These are phyloP conservation scores for Gonium pectorale DNA, from an alignment of 139 green algal genomes.

Conservation along the genomic window DNA sequence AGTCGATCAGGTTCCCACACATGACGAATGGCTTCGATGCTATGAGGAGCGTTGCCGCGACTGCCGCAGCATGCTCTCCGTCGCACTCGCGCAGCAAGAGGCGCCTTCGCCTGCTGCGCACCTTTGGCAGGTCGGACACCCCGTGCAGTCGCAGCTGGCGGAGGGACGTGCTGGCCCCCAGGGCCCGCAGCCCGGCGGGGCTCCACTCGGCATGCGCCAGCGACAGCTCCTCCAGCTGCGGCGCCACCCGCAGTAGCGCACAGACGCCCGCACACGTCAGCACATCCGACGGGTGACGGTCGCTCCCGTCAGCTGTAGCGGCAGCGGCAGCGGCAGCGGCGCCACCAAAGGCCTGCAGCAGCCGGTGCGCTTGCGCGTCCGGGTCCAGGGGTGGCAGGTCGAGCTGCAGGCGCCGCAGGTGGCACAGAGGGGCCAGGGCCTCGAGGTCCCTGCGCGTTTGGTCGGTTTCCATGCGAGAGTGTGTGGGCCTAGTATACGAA, in stretches of 20 bases:
- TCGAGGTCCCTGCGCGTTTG: slow-evolving; percentile 33
- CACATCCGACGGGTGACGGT: too few relatives aligned
- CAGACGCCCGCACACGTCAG: not conserved
- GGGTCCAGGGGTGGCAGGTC: not conserved
- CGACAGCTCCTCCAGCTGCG: not conserved
- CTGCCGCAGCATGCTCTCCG: too few relatives aligned
- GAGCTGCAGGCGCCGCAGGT: slow-evolving; percentile 12
- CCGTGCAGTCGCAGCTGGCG: slow-evolving; percentile 9
- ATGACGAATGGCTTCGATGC: too few relatives aligned
- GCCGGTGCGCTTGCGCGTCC: not conserved
- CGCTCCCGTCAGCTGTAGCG: too few relatives aligned
- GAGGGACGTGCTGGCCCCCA: not conserved
- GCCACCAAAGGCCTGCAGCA: too few relatives aligned
- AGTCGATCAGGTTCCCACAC: too few relatives aligned
- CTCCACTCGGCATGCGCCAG: not conserved
- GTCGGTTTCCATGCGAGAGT: too few relatives aligned
- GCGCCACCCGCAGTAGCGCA: not conserved
- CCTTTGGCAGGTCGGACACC: slow-evolving; percentile 5
- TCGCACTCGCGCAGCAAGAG: too few relatives aligned
- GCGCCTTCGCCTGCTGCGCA: too few relatives aligned
- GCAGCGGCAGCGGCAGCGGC: too few relatives aligned
- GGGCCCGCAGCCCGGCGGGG: not conserved
- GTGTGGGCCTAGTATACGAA: too few relatives aligned
- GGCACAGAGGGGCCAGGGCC: slow-evolving; percentile 12
- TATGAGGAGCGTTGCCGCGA: too few relatives aligned